Conservation (phyloP, 345 rosid genomes). For the Gynandropsis gynandra region DNA sequence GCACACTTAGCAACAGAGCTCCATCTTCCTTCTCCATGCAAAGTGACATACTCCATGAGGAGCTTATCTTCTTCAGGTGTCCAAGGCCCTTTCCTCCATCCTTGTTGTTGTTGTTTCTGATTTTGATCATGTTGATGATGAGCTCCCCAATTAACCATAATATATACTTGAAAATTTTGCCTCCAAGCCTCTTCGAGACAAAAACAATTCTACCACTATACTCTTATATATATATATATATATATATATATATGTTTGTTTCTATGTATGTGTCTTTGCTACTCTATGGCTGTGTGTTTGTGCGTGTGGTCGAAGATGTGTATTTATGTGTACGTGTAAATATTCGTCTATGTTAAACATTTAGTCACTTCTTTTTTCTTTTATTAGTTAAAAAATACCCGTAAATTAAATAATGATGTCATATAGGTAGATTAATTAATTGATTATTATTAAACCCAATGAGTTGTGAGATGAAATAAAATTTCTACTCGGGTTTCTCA, state of each 20-base stretch:
- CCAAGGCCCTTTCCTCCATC: constrained; percentile 92
- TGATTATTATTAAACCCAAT: constrained; percentile 7
- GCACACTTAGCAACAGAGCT: constrained; percentile 78
- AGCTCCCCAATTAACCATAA: constrained; percentile 44
- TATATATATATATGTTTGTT: no score
- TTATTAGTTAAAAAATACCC: constrained; percentile 3
- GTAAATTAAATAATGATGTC: constrained; percentile 7
- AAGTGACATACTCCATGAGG: constrained; percentile 53
- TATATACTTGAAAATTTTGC: constrained; percentile 7
- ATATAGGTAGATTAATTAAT: background rate
- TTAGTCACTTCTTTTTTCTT: constrained; percentile 11
- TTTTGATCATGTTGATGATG: constrained; percentile 14
- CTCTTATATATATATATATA: constrained; percentile 8
- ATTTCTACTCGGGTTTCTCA: constrained; percentile 17
- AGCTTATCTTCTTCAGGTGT: constrained; percentile 72
- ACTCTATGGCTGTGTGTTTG: constrained; percentile 21
- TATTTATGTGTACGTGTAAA: background rate
- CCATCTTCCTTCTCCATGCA: constrained; percentile 87
- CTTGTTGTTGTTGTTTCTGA: constrained; percentile 22
- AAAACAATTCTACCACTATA: background rate
- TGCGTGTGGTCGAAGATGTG: constrained; percentile 13
- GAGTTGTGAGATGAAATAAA: background rate
- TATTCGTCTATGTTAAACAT: background rate
- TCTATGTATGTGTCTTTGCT: constrained; percentile 20
- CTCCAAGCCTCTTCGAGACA: background rate